Conservation (phyloP, 2,329 filamentous ascomycete species). For the Pestalotiopsis sp. region DNA sequence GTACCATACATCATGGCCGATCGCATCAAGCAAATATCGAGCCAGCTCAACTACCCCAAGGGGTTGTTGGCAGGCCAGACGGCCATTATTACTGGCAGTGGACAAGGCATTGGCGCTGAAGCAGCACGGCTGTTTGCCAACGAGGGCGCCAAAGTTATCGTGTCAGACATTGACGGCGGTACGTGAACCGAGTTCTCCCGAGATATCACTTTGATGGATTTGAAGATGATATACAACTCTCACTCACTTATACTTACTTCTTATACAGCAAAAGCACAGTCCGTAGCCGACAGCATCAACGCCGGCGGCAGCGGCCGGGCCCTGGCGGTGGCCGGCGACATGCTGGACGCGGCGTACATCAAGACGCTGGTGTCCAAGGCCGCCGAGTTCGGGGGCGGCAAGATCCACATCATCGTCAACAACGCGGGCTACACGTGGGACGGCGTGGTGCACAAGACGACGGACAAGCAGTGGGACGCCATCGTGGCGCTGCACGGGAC, state of each 20-base stretch:
- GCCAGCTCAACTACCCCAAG: slow-evolving; percentile 80
- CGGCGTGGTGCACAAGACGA: slow-evolving; percentile 90
- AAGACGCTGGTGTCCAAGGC: slow-evolving; percentile 72
- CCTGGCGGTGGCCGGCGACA: slow-evolving; percentile 75
- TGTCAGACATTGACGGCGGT: slow-evolving; percentile 82
- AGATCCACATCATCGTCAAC: slow-evolving; percentile 90
- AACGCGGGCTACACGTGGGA: slow-evolving; percentile 95
- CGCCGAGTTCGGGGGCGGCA: slow-evolving; percentile 80
- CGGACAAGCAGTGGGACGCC: slow-evolving; percentile 88
- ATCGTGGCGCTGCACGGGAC: slow-evolving; percentile 84
- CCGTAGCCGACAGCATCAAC: slow-evolving; percentile 73
- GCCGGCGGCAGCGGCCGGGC: slow-evolving; percentile 62
- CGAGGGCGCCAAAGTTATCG: slow-evolving; percentile 82
- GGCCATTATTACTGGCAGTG: slow-evolving; percentile 85
- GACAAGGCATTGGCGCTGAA: slow-evolving; percentile 88
- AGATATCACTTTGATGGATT: neutral
- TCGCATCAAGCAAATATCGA: slow-evolving; percentile 71
- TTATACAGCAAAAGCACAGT: slow-evolving; percentile 65
- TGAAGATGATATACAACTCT: no score
- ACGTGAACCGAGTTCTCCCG: slow-evolving; percentile 23
- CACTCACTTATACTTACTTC: neutral
- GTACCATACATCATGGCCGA: slow-evolving; percentile 45
- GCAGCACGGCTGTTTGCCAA: slow-evolving; percentile 81
- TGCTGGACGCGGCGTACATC: slow-evolving; percentile 73
- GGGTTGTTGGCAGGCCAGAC: slow-evolving; percentile 80